Evolutionary conservation across 176 grass and related monocot genomes (phyloP).

Genomic region (Juncus inflexus): DNA sequence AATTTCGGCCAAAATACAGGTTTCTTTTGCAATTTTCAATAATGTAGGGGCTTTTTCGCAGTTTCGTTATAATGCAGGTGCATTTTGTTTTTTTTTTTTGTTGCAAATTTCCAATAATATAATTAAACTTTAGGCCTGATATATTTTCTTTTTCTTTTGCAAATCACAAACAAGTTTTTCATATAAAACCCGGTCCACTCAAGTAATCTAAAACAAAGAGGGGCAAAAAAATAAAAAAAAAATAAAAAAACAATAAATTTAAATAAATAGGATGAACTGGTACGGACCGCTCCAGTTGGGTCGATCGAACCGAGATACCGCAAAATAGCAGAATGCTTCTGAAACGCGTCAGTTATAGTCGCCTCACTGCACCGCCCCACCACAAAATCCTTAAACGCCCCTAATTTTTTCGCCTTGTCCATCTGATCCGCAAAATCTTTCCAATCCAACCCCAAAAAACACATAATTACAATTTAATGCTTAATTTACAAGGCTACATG

Average conservation of each 20-base stretch:
- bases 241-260: neutral
- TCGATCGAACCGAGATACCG: conserved; percentile 67
- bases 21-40: no score
- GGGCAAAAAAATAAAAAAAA: no score
- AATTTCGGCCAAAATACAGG: no score
- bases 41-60: neutral
- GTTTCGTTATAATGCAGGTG: no score
- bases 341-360: conserved; percentile 48
- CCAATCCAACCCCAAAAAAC: neutral
- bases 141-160: no score
- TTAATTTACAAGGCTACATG: neutral
- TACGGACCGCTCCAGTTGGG: conserved; percentile 50
- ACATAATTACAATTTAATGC: no score
- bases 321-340: conserved; percentile 67
- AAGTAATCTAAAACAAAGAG: no score
- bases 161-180: no score
- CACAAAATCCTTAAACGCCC: conserved; percentile 74
- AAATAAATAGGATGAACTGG: neutral
- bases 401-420: conserved; percentile 75
- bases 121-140: no score
- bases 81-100: no score
- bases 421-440: conserved; percentile 78
- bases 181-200: no score
- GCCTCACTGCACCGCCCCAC: conserved; percentile 53
- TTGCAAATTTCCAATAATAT: no score